Conservation (phyloP, 1,139 yeast species). For the Meyerozyma carpophila region DNA sequence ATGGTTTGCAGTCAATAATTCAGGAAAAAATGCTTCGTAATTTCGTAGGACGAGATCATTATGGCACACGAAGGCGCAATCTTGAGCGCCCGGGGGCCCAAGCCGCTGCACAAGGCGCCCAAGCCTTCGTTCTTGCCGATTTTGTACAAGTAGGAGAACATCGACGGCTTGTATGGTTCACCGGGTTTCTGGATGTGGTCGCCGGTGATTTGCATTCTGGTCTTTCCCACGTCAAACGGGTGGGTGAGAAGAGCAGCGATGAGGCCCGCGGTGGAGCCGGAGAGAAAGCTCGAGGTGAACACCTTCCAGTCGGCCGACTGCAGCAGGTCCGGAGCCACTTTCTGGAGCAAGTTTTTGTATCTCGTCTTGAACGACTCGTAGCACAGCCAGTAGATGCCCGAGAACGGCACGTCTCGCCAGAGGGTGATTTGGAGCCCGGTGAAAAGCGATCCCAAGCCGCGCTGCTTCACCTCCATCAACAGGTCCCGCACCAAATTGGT, state of each 20-base stretch:
- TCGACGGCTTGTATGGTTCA: conserved; percentile 26
- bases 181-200: conserved; percentile 14
- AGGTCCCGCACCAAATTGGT: conserved; percentile 54
- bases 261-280: conserved; percentile 83
- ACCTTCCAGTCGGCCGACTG: conserved; percentile 43
- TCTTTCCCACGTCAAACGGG: conserved; percentile 96
- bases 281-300: conserved; percentile 67
- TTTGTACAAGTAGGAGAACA: conserved; percentile 59
- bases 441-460: conserved; percentile 68
- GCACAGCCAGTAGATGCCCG: conserved; percentile 91
- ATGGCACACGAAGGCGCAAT: conserved; percentile 98
- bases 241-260: conserved; percentile 84
- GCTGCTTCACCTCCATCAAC: conserved; percentile 41
- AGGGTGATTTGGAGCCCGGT: conserved; percentile 82
- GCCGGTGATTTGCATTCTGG: conserved; percentile 70
- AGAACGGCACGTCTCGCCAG: conserved; percentile 97
- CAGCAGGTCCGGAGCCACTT: conserved; percentile 12
- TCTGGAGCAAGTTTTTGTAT: conserved; percentile 19
- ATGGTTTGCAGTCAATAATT: background rate
- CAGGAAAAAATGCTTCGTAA: conserved; percentile 65
- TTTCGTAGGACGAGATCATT: conserved; percentile 93
- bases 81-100: conserved; percentile 79
- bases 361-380: conserved; percentile 49
- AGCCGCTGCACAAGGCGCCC: conserved; percentile 75
- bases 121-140: conserved; percentile 72